Evolutionary conservation across 2,329 filamentous ascomycete genomes (phyloP).

Genomic region (Zopfia rhizophila): DNA sequence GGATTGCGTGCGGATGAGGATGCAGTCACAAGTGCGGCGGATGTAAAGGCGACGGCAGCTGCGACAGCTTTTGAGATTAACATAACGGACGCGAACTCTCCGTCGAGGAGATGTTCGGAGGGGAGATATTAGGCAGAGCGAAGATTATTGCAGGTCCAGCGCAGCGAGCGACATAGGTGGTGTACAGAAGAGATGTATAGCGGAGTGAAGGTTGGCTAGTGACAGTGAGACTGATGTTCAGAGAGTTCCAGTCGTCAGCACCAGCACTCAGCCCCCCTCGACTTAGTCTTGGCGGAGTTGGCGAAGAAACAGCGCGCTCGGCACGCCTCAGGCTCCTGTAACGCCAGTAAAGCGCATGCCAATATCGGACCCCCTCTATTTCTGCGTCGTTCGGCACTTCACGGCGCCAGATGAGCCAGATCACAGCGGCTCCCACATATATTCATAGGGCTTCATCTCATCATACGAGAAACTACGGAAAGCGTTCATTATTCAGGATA

Average conservation of each 20-base stretch:
- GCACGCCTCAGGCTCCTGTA: conserved; percentile 3
- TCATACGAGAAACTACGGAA: no score
- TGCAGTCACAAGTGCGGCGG: conserved; percentile 37
- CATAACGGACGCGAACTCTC: conserved; percentile 41
- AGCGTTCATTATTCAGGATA: conserved; percentile 19
- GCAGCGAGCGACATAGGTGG: conserved; percentile 46
- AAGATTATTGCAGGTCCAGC: conserved; percentile 16
- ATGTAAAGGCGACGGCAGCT: conserved; percentile 31
- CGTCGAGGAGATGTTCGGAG: conserved; percentile 32
- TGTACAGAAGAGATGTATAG: conserved; percentile 7
- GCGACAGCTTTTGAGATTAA: conserved; percentile 36
- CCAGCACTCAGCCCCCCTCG: conserved; percentile 7
- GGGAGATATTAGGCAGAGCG: conserved; percentile 9
- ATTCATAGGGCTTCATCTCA: no score
- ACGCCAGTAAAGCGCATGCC: conserved; percentile 13
- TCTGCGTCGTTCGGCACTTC: no score
- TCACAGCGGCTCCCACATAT: no score
- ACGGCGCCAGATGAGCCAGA: no score
- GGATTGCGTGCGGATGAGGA: conserved; percentile 70
- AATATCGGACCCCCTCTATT: no score
- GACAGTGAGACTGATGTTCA: neutral
- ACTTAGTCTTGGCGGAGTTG: conserved; percentile 10
- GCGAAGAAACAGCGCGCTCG: conserved; percentile 6
- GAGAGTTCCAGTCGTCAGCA: conserved; percentile 12
- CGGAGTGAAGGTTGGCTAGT: neutral